Evolutionary conservation across 1,284 basidiomycete species (phyloP), one percentile per base, ranked within the genome.

Genomic region (Inonotus hispidus): DNA sequence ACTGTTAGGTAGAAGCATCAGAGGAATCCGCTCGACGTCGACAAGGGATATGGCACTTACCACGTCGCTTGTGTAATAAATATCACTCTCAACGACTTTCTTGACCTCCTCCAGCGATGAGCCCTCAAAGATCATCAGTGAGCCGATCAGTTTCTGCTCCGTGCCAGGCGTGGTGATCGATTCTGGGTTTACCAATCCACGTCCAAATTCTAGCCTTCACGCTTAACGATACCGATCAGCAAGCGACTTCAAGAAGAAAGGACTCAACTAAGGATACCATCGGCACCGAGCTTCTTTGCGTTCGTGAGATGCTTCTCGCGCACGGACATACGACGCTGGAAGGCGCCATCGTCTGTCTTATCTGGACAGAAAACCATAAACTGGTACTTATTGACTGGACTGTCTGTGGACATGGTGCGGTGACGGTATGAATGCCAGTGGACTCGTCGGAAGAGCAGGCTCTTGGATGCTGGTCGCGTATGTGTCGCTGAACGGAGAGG

Each of bases 21-120:
- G 35, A 52, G 19, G 3, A 19, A 49, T 60, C 35, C 50, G 56
- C 46, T 39, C 62, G 21, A 45, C 61, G n/a, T 7, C 41, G 6
- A 14, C 2, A n/a, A n/a, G 19, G 16, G 6, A 19, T n/a, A 25
- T 27, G 21, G 59, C 14, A 78, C 82, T 73, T 65, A 84, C 83
- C 50, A 85, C 83, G 45, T 76, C 76, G 61, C 74, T 73, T 14
- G 74, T 81, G 70, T 80, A 83, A 66, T 84, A 85, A 3, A 83
- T 66, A 65, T 85, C 83, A 29, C 67, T 66, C 66, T 83, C 77
- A n/a, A 84, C 71, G 52, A 78, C 65, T 60, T 73, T 73, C 66
- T 70, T 76, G 39, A 76, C 82, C n/a, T 76, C 75, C 32, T 77
- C 78, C 43, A 84, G 66, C 5, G 70, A 79, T 59, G 77, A 73